These are phyloP conservation scores for Crithidia thermophila DNA, from an alignment of 208 protist species.

Conservation along the genomic window DNA sequence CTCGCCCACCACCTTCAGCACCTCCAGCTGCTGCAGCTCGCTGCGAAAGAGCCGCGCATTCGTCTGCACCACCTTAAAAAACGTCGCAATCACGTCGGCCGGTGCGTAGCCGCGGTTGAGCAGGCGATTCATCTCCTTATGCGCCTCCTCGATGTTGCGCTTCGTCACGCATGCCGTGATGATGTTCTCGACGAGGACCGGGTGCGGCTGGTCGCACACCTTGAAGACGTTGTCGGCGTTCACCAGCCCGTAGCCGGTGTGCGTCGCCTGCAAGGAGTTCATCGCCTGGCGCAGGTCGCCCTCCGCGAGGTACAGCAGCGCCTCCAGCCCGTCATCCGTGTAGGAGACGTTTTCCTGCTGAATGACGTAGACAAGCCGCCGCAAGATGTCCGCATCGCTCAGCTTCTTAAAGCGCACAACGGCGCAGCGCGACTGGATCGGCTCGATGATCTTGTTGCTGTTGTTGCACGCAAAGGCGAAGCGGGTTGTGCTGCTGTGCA, in stretches of 20 bases:
- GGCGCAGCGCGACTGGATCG: constrained; percentile 97
- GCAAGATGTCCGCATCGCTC: constrained; percentile 92
- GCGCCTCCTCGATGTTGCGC: constrained; percentile 69
- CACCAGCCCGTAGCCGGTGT: constrained; percentile 95
- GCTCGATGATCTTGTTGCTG: constrained; percentile 99
- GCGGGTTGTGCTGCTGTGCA: constrained; percentile 96
- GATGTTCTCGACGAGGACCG: constrained; percentile 93
- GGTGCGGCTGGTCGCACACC: constrained; percentile 99
- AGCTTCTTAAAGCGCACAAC: constrained; percentile 88
- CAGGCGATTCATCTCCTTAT: constrained; percentile 84
- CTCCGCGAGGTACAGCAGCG: constrained; percentile 98
- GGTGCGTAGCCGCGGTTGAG: constrained; percentile 94
- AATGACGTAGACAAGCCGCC: constrained; percentile 92
- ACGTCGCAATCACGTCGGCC: constrained; percentile 96
- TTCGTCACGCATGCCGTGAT: constrained; percentile 83
- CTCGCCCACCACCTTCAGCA: constrained; percentile 81
- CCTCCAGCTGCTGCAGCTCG: constrained; percentile 80
- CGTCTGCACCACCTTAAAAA: constrained; percentile 92
- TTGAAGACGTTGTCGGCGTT: constrained; percentile 99
- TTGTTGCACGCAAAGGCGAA: constrained; percentile 99
- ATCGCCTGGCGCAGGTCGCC: constrained; percentile 97
- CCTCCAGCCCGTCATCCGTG: constrained; percentile 96
- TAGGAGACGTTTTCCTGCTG: constrained; percentile 90
- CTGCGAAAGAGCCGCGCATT: constrained; percentile 54
- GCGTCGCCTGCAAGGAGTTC: constrained; percentile 98